These are phyloP conservation scores for Tolypocladium nubicola DNA, from an alignment of 2,329 filamentous ascomycete species.

Conservation along the genomic window DNA sequence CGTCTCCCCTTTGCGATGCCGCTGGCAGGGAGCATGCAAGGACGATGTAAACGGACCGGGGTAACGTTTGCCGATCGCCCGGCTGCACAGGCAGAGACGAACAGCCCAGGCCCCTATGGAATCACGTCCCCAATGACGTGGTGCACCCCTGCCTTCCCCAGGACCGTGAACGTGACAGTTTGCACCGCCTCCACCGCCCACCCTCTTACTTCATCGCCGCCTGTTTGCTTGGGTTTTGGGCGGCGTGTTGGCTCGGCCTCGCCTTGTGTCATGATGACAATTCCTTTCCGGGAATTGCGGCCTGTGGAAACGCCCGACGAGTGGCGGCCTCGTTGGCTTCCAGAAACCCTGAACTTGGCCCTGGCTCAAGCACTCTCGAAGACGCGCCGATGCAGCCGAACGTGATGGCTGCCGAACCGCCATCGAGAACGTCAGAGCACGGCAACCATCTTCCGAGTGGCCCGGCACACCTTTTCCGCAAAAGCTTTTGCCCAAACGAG, in stretches of 20 bases:
- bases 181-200: background rate
- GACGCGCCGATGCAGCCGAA: background rate
- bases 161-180: background rate
- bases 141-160: background rate
- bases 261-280: background rate
- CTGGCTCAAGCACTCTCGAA: background rate
- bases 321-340: background rate
- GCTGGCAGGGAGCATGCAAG: background rate
- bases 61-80: background rate
- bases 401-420: too few relatives aligned
- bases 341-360: background rate
- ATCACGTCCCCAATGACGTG: background rate
- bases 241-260: background rate
- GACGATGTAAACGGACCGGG: background rate
- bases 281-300: background rate
- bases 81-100: background rate
- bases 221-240: background rate
- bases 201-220: background rate
- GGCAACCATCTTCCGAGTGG: background rate
- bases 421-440: background rate
- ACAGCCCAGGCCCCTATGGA: background rate
- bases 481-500: background rate
- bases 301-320: background rate
- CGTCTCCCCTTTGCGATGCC: background rate
- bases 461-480: too few relatives aligned